These are phyloP conservation scores for Fusarium albidum DNA, from an alignment of 2,329 filamentous ascomycete species.

Conservation along the genomic window DNA sequence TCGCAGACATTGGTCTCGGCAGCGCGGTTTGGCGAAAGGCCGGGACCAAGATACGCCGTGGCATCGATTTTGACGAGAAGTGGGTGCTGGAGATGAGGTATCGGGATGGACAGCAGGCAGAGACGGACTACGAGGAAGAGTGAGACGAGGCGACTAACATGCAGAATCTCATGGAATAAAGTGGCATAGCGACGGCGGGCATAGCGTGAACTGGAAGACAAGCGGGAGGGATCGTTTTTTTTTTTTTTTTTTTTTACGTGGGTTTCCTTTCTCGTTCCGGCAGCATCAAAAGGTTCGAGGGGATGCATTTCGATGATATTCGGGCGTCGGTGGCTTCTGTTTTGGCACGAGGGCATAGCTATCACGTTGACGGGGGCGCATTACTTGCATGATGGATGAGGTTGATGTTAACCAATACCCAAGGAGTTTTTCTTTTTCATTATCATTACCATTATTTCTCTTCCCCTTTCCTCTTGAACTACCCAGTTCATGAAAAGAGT, in stretches of 20 bases:
- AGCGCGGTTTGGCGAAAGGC: conserved; percentile 86
- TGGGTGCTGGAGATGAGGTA: conserved; percentile 82
- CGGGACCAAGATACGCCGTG: conserved; percentile 80
- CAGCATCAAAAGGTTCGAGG: conserved; percentile 8
- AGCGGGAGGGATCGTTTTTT: conserved; percentile 24
- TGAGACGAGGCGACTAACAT: conserved; percentile 16
- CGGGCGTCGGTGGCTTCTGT: conserved; percentile 29
- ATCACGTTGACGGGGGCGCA: conserved; percentile 13
- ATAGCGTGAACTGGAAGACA: conserved; percentile 1
- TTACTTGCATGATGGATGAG: conserved; percentile 28
- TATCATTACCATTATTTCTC: conserved; percentile 1
- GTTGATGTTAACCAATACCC: conserved; percentile 38
- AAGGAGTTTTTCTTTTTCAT: conserved; percentile 32
- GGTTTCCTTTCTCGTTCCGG: background rate
- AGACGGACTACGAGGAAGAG: conserved; percentile 38
- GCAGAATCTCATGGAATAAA: background rate
- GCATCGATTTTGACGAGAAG: conserved; percentile 85
- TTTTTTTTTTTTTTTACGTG: conserved; percentile 32
- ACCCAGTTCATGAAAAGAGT: background rate
- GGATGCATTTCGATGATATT: conserved; percentile 21
- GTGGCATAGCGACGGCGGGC: background rate
- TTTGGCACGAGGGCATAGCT: conserved; percentile 18
- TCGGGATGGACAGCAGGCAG: conserved; percentile 46
- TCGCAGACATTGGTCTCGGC: conserved; percentile 87
- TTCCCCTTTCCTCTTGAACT: background rate